Evolutionary conservation across 805 yeast species (phyloP), one percentile per base, ranked within the genome.

Genomic region (Zygosaccharomyces bailii): DNA sequence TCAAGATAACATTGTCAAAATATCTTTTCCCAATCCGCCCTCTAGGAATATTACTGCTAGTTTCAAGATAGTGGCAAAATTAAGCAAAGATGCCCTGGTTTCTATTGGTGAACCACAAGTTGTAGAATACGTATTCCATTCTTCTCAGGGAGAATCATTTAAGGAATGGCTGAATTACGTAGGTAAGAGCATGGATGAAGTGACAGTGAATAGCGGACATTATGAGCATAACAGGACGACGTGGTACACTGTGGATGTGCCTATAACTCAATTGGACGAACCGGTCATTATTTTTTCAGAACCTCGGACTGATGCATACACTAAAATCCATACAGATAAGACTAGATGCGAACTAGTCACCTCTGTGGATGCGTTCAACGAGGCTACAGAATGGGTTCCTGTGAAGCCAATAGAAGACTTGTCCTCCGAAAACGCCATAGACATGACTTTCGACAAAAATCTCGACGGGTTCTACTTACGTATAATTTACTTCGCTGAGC

Each of bases 391-490:
- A 6, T 38, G 48, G 5, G 46, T 48, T 17, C 59, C 62, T 33
- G 46, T 59, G 14, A 52, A 59, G 8, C 57, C 65, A 4, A 36
- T 45, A 14, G 39, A 34, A 3, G 65, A 61, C 35, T 17, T 43
- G 16, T 61, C 66, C 3, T 54, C 58, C 24, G 42, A 46, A 11
- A 43, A 53, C 19, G 29, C 50, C 4, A 50, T 60, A 21, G 42
- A 42, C 31, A 39, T 56, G 19, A 38, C 40, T 4, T 47, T 63
- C 30, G 43, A 45, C 18, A 29, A 37, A 17, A 45, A 63, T 4
- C 54, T 46, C n/a, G 66, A 65, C 24, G 65, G 67, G 25, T 48
- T 51, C 27, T 57, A 51, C 25, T 37, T 60, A 14, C 60, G 65
- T 37, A 51, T 61, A 21, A 46, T 36, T 2, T 62, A 59, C 42